Evolutionary conservation across 2,329 filamentous ascomycete species (phyloP).

Genomic region (Conoideocrella luteorostrata): DNA sequence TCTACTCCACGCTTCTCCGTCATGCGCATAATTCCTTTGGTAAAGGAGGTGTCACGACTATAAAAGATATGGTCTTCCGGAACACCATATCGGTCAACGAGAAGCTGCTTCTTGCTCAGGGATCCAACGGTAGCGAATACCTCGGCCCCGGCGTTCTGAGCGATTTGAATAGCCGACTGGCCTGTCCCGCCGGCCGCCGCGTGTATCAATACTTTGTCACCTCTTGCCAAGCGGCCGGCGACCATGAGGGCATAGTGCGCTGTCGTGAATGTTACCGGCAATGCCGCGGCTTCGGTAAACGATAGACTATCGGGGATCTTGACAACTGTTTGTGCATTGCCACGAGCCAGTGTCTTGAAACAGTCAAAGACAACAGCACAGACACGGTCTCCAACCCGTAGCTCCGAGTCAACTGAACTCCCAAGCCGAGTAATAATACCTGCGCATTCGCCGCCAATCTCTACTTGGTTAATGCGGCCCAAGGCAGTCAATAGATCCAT

Average conservation of each 20-base stretch:
- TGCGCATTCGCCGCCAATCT: no score
- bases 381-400: no score
- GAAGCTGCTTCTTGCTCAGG: conserved; percentile 18
- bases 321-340: no score
- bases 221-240: conserved; percentile 18
- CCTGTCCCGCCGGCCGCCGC: conserved; percentile 16
- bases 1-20: conserved; percentile 19
- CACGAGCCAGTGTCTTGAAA: no score
- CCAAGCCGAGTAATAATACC: no score
- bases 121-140: conserved; percentile 24
- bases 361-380: no score
- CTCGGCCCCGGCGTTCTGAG: conserved; percentile 12
- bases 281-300: no score
- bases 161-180: conserved; percentile 13
- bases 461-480: no score
- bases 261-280: no score
- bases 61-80: conserved; percentile 21
- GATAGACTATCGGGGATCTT: no score
- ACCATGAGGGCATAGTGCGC: conserved; percentile 18
- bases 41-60: conserved; percentile 18
- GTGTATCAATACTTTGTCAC: conserved; percentile 17
- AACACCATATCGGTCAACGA: conserved; percentile 20
- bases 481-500: no score
- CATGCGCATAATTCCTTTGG: conserved; percentile 13
- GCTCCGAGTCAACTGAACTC: no score